Conservation (phyloP, 495 filamentous ascomycete species). For the Hyaloscypha variabilis region DNA sequence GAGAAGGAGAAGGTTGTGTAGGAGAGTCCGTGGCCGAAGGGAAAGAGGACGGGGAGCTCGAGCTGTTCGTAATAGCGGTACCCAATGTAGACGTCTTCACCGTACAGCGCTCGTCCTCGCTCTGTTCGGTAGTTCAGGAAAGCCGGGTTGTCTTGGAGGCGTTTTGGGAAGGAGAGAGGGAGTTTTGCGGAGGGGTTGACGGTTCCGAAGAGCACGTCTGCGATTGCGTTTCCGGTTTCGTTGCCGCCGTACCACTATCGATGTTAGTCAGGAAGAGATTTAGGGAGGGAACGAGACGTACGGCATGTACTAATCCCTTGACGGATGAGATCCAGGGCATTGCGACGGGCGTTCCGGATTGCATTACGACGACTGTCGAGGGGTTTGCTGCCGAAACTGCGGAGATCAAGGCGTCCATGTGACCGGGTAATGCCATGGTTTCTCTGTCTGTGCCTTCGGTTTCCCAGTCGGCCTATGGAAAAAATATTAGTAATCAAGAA, state of each 20-base stretch:
- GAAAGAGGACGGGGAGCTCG: slow-evolving; percentile 69
- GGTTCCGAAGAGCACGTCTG: slow-evolving; percentile 65
- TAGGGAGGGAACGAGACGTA: not conserved
- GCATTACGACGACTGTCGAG: slow-evolving; percentile 65
- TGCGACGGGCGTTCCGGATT: slow-evolving; percentile 59
- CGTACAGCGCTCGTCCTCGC: slow-evolving; percentile 58
- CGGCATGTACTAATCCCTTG: slow-evolving; percentile 35
- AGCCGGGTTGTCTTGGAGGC: slow-evolving; percentile 72
- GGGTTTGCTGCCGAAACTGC: slow-evolving; percentile 57
- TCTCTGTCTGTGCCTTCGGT: slow-evolving; percentile 55
- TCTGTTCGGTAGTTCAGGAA: slow-evolving; percentile 66
- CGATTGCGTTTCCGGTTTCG: slow-evolving; percentile 65
- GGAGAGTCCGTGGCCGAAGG: slow-evolving; percentile 82
- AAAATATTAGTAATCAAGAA: slow-evolving; percentile 56
- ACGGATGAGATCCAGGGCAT: slow-evolving; percentile 62
- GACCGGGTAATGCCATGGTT: slow-evolving; percentile 43
- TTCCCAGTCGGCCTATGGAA: slow-evolving; percentile 46
- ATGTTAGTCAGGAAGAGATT: not conserved
- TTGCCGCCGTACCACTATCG: slow-evolving; percentile 66
- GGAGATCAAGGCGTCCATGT: slow-evolving; percentile 59
- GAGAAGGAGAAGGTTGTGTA: slow-evolving; percentile 77
- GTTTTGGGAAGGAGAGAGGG: slow-evolving; percentile 68
- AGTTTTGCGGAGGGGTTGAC: slow-evolving; percentile 69
- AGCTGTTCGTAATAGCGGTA: slow-evolving; percentile 68
- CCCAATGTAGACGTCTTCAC: slow-evolving; percentile 70